Conservation (phyloP, 2,329 filamentous ascomycete species). For the Clonostachys rhizophaga region DNA sequence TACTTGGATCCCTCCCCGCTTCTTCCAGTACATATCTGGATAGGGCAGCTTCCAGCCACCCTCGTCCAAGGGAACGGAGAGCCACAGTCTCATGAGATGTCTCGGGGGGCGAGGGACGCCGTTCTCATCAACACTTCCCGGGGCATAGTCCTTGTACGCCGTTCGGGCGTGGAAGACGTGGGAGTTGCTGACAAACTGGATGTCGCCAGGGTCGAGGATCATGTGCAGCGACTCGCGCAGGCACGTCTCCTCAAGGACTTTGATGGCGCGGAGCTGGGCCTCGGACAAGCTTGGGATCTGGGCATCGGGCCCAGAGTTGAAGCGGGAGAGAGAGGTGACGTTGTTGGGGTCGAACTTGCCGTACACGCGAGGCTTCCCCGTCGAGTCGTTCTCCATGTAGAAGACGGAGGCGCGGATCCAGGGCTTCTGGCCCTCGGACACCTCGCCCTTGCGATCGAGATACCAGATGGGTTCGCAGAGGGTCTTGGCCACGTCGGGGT, state of each 20-base stretch:
- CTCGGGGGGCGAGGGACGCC: constrained; percentile 33
- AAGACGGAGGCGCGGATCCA: constrained; percentile 71
- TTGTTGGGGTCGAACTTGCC: constrained; percentile 92
- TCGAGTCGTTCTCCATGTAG: constrained; percentile 62
- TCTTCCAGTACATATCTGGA: constrained; percentile 76
- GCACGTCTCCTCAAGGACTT: constrained; percentile 62
- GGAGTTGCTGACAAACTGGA: constrained; percentile 78
- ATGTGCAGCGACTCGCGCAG: constrained; percentile 72
- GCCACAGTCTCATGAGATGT: constrained; percentile 80
- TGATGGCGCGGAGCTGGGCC: constrained; percentile 64
- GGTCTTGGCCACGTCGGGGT: constrained; percentile 74
- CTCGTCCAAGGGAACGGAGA: constrained; percentile 75
- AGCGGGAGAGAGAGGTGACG: constrained; percentile 69
- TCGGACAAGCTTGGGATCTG: constrained; percentile 39
- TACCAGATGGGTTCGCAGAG: constrained; percentile 82
- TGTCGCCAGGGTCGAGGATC: constrained; percentile 81
- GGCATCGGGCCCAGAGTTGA: constrained; percentile 48
- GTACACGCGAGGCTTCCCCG: constrained; percentile 34
- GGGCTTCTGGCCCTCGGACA: constrained; percentile 65
- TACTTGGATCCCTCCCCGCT: constrained; percentile 85
- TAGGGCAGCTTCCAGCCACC: constrained; percentile 85
- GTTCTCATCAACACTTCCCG: neutral
- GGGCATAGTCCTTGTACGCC: constrained; percentile 51
- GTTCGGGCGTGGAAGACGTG: constrained; percentile 81
- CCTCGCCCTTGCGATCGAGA: constrained; percentile 87